Percentiles rank a stretch among this genome's conserved stretches.
These are phyloP conservation scores for Colletotrichum tropicale DNA, from an alignment of 2,329 filamentous ascomycete genomes.

Conservation along the genomic window DNA sequence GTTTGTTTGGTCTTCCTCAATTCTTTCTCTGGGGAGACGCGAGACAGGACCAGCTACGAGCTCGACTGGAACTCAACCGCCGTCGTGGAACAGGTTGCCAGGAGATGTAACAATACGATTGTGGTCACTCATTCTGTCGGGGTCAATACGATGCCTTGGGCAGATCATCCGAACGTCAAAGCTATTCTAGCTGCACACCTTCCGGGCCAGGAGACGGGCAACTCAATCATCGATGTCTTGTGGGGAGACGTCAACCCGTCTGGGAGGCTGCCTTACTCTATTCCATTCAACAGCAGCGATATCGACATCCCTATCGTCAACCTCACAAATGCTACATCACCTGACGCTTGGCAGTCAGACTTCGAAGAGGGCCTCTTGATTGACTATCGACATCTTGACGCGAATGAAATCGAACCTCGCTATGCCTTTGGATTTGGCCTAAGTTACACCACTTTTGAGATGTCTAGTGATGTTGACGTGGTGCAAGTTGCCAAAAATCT, in stretches of 20 bases:
- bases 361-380: constrained; percentile 58
- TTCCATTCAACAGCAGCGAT: constrained; percentile 49
- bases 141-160: constrained; percentile 60
- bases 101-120: constrained; percentile 58
- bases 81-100: constrained; percentile 55
- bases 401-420: constrained; percentile 50
- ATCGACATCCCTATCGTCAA: constrained; percentile 46
- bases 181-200: constrained; percentile 78
- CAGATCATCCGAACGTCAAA: constrained; percentile 69
- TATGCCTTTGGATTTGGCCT: constrained; percentile 71
- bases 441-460: constrained; percentile 68
- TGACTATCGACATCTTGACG: constrained; percentile 59
- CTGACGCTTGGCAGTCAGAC: constrained; percentile 54
- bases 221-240: constrained; percentile 74
- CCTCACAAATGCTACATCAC: constrained; percentile 61
- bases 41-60: constrained; percentile 60
- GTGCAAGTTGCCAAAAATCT: constrained; percentile 40
- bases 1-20: constrained; percentile 73
- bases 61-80: constrained; percentile 70
- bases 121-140: constrained; percentile 68
- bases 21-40: constrained; percentile 68
- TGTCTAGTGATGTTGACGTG: constrained; percentile 26
- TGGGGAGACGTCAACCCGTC: constrained; percentile 60
- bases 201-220: constrained; percentile 77
- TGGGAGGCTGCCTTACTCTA: constrained; percentile 57